Evolutionary conservation across 208 protist genomes (phyloP).

Genomic region (Trypanosoma lewisi): DNA sequence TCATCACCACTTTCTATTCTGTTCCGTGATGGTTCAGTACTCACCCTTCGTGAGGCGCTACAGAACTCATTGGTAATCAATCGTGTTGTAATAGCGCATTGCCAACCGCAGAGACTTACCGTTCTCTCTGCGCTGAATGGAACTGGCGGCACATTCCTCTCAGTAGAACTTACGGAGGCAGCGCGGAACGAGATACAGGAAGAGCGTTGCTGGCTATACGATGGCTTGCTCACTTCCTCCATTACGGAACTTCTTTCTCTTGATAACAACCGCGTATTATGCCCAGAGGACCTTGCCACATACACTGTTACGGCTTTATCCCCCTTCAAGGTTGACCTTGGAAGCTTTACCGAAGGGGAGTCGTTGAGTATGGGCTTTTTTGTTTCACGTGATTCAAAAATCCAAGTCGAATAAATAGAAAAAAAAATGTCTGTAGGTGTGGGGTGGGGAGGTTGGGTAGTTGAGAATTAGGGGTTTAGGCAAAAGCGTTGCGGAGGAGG

Average conservation of each 20-base stretch:
- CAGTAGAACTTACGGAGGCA: conserved; percentile 25
- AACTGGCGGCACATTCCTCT: conserved; percentile 19
- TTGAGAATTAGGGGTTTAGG: too few species aligned
- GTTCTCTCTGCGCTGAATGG: conserved; percentile 18
- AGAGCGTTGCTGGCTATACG: conserved; percentile 40
- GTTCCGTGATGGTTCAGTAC: conserved; percentile 32
- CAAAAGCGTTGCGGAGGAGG: too few species aligned
- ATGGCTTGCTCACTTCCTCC: conserved; percentile 40
- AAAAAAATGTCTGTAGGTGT: too few species aligned
- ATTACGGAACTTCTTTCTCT: conserved; percentile 35
- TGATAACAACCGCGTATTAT: conserved; percentile 32
- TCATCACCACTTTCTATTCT: conserved; percentile 14
- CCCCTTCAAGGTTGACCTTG: conserved; percentile 25
- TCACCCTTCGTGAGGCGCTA: conserved; percentile 24
- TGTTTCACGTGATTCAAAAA: conserved; percentile 18
- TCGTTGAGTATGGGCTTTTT: conserved; percentile 41
- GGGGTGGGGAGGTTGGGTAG: too few species aligned
- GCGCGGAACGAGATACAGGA: conserved; percentile 21
- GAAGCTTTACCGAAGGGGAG: conserved; percentile 25
- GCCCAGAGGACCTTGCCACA: conserved; percentile 44
- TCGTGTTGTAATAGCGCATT: conserved; percentile 39
- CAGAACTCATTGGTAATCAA: conserved; percentile 11
- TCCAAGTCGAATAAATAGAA: neutral
- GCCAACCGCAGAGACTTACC: conserved; percentile 22
- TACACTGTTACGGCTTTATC: conserved; percentile 30